Percentiles rank a stretch among this genome's conserved stretches.
phyloP scores from a whole-genome alignment of 148 eudicot species.

The Polygonum maritimum region DNA sequence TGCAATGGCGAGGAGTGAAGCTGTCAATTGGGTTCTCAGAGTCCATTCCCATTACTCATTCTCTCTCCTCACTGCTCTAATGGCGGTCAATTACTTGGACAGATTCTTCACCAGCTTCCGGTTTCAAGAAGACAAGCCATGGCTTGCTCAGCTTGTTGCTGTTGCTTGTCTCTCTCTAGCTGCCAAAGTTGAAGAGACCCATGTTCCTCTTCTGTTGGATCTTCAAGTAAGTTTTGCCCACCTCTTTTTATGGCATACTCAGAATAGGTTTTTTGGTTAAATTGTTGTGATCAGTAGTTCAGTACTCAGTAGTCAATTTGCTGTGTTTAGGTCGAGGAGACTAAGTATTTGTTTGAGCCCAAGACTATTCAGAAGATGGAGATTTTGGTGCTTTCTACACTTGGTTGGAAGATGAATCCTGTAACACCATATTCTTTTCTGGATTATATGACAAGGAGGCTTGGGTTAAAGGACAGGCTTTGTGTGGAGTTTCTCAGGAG shows the following conservation, averaged over 20 bases:
- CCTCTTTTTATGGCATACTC: not conserved
- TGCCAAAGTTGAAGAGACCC: conserved; percentile 61
- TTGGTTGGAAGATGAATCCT: conserved; percentile 67
- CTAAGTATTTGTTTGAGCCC: conserved; percentile 46
- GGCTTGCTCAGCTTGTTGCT: conserved; percentile 49
- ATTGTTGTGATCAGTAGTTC: not conserved
- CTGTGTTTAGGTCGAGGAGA: conserved; percentile 46
- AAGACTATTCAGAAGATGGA: conserved; percentile 70
- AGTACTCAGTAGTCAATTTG: too few species aligned
- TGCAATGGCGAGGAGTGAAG: conserved; percentile 19
- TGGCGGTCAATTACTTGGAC: conserved; percentile 49
- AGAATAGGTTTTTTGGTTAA: not conserved
- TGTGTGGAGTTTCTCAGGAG: conserved; percentile 39
- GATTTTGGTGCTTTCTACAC: conserved; percentile 52
- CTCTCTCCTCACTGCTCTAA: conserved; percentile 30
- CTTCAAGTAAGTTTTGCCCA: conserved; percentile 43
- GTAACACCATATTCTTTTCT: conserved; percentile 67
- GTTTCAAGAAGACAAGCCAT: conserved; percentile 33
- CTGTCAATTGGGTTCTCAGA: conserved; percentile 27
- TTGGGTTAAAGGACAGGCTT: conserved; percentile 30
- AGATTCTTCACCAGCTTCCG: conserved; percentile 35
- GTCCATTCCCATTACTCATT: conserved; percentile 30
- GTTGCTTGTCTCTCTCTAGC: conserved; percentile 59
- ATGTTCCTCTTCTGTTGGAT: conserved; percentile 49
- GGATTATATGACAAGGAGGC: conserved; percentile 49